A percentile compares a stretch with the other conserved stretches of the same genome.
These are phyloP conservation scores for Diddensiella santjacobensis DNA, from an alignment of 805 yeast species.

Conservation along the genomic window DNA sequence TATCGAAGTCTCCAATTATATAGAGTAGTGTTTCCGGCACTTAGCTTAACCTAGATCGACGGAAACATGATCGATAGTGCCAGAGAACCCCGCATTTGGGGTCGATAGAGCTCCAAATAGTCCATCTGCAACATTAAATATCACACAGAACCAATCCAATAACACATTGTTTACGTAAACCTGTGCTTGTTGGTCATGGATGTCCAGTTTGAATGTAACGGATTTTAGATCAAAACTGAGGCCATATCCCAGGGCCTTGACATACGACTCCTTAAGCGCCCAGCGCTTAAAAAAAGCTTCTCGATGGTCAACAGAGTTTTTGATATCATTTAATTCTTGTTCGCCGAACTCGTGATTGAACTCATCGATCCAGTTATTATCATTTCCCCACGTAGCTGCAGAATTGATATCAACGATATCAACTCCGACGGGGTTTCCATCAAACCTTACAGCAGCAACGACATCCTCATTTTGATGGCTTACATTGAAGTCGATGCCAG, in stretches of 20 bases:
- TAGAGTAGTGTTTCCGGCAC: no score
- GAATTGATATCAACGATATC: conserved; percentile 6
- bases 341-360: background rate
- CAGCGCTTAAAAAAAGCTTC: conserved; percentile 45
- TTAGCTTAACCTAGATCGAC: no score
- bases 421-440: conserved; percentile 8
- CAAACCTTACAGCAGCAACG: background rate
- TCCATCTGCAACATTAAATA: background rate
- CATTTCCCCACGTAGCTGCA: background rate
- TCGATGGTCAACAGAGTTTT: background rate
- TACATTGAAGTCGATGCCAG: conserved; percentile 46
- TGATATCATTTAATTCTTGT: conserved; percentile 4
- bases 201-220: background rate
- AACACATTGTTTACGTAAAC: background rate
- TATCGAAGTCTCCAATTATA: background rate
- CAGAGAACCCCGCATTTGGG: background rate
- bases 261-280: conserved; percentile 77
- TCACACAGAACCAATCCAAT: background rate
- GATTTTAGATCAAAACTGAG: conserved; percentile 3
- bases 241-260: conserved; percentile 66
- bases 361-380: background rate
- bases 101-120: background rate
- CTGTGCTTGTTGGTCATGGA: background rate
- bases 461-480: conserved; percentile 1
- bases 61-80: no score